Evolutionary conservation across 352 stramenopile species (phyloP), one percentile per base, ranked within the genome.

Genomic region (Globisporangium spinosum): DNA sequence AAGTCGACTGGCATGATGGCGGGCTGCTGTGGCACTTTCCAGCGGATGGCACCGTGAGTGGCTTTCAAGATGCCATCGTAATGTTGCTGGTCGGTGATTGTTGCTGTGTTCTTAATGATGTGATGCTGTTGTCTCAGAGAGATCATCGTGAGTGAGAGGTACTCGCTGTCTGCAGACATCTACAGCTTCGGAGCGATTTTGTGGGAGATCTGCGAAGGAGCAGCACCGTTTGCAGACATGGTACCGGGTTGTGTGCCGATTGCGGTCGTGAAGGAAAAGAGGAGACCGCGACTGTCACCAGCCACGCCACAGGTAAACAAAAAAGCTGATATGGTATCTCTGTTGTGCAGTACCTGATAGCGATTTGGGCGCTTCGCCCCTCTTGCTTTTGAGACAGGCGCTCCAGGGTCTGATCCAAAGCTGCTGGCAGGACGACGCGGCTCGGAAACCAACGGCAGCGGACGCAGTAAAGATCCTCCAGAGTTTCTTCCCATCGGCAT

Each of bases 141-240:
- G 71, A 83, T 94, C 3, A 82, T 94, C 17, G 76, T 78, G 12
- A 90, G 77, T 22, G 63, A 82, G 35, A 74, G 73, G 32, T 93
- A 94, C 61, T 92, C 84, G 2, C 69, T 93, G 1, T 82, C 80
- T 25, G 84, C 83, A 0, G 83, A 94, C 35, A 80, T 94, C 58
- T 93, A 94, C 80, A 93, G 86, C 69, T 90, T 93, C 71, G 86
- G 78, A 0, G 69, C 93, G 58, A 87, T 94, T 49, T 72, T 93
- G 72, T 94, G 86, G 84, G 86, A 94, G 65, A 92, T 94, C 25
- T 92, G 86, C 45, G 86, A 93, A 58, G 67, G 56, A 0, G 58
- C 82, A 2, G 75, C 84, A 1, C 86, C 86, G 10, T 94, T 93
- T 62, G 80, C 77, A 2, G 80, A 85, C 56, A 32, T 92, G 13